phyloP scores from a whole-genome alignment of 2,329 filamentous ascomycete species.

The Aspergillus phoenicis region DNA sequence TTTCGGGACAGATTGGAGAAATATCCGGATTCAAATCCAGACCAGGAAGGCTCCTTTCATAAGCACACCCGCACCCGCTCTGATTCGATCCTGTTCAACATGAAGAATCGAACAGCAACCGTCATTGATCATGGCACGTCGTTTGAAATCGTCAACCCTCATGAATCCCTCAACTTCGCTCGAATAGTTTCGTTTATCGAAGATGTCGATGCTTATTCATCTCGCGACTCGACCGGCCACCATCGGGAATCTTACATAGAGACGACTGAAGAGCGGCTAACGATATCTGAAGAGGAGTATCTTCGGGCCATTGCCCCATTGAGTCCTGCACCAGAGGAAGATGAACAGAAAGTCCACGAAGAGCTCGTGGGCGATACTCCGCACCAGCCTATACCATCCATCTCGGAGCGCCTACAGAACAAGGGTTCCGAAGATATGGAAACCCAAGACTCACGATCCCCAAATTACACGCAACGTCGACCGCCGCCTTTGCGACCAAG shows the following conservation, averaged over 20 bases:
- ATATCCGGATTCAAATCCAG: conserved; percentile 22
- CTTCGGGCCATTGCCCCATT: conserved; percentile 1
- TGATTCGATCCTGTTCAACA: conserved; percentile 32
- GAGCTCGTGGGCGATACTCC: conserved; percentile 28
- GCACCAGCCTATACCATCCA: conserved; percentile 29
- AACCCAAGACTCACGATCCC: conserved; percentile 14
- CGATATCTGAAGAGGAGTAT: conserved; percentile 22
- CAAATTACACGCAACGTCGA: conserved; percentile 19
- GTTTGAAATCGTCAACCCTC: conserved; percentile 44
- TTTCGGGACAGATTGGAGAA: conserved; percentile 35
- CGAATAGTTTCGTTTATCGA: conserved; percentile 42
- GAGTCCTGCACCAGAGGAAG: conserved; percentile 6
- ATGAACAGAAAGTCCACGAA: conserved; percentile 20
- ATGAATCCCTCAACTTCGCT: conserved; percentile 38
- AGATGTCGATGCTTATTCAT: conserved; percentile 33
- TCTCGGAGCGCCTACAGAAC: conserved; percentile 29
- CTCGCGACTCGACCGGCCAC: conserved; percentile 22
- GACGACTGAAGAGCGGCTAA: conserved; percentile 10
- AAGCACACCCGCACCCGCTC: conserved; percentile 26
- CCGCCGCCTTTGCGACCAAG: conserved; percentile 19
- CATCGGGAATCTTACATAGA: conserved; percentile 28
- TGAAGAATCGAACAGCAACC: conserved; percentile 29
- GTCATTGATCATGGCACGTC: conserved; percentile 38
- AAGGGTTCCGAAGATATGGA: conserved; percentile 15
- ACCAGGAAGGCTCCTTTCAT: conserved; percentile 23